A percentile compares a stretch with the other conserved stretches of the same genome.
Conservation (phyloP, 1,284 basidiomycete species). For the Acaromyces ingoldii region DNA sequence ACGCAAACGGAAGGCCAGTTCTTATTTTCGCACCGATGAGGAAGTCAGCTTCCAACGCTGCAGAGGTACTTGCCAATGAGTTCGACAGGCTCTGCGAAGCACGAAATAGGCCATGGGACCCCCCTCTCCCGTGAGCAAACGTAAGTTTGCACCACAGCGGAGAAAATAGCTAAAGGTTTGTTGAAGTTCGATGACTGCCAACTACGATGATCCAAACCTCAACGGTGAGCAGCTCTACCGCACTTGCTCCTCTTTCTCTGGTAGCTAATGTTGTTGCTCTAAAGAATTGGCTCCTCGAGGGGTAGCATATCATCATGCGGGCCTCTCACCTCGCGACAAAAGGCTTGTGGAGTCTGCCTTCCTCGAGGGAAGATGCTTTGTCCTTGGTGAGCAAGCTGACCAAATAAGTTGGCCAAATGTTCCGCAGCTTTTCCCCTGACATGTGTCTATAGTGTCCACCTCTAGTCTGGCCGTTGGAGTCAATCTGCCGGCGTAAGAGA, state of each 20-base stretch:
- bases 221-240: too few species aligned
- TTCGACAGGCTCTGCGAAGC: conserved; percentile 44
- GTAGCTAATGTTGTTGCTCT: too few species aligned
- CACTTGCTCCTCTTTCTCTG: too few species aligned
- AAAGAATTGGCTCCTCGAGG: too few species aligned
- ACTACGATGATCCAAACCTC: too few species aligned
- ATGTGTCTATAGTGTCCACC: conserved; percentile 24
- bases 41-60: conserved; percentile 61
- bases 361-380: conserved; percentile 62
- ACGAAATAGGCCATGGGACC: too few species aligned
- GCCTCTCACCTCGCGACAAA: conserved; percentile 68
- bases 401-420: not conserved
- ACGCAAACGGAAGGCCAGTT: conserved; percentile 24
- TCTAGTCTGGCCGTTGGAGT: conserved; percentile 79
- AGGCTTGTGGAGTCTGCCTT: conserved; percentile 67
- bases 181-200: too few species aligned
- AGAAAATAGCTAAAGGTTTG: too few species aligned
- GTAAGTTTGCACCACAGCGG: too few species aligned
- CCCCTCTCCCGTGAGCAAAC: too few species aligned
- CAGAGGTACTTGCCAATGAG: conserved; percentile 68
- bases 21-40: conserved; percentile 40
- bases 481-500: conserved; percentile 60
- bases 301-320: conserved; percentile 85
- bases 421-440: not conserved
- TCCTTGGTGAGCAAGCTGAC: conserved; percentile 11